Evolutionary conservation across 768 basidiomycete species (phyloP).

Genomic region (Leccinum rimulosum): DNA sequence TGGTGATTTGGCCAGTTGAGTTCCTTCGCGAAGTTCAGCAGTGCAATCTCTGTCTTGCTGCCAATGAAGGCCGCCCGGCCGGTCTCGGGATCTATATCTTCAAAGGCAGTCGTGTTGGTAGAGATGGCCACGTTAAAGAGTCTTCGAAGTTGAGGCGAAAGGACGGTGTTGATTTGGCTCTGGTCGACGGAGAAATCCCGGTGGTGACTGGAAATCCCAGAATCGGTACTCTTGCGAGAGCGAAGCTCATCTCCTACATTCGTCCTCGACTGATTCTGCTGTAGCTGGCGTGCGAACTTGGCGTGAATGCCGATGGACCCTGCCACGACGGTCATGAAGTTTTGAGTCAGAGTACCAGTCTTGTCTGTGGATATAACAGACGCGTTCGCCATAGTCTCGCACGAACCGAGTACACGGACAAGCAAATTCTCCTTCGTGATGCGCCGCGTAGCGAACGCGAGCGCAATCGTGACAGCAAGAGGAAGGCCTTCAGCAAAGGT

Average conservation of each 20-base stretch:
- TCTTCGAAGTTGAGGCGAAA: constrained; percentile 57
- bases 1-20: constrained; percentile 75
- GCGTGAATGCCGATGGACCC: constrained; percentile 92
- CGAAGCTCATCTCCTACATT: constrained; percentile 60
- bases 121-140: constrained; percentile 86
- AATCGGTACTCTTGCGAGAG: constrained; percentile 31
- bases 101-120: constrained; percentile 93
- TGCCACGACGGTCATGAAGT: constrained; percentile 94
- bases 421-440: constrained; percentile 95
- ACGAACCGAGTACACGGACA: constrained; percentile 93
- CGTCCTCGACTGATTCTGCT: constrained; percentile 66
- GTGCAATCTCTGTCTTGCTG: constrained; percentile 93
- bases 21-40: constrained; percentile 81
- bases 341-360: constrained; percentile 95
- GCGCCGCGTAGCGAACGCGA: constrained; percentile 97
- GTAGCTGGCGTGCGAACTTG: constrained; percentile 84
- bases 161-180: constrained; percentile 57
- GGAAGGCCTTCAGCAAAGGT: constrained; percentile 63
- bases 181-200: constrained; percentile 89
- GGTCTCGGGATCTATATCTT: constrained; percentile 66
- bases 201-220: constrained; percentile 38
- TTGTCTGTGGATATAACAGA: constrained; percentile 96
- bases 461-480: constrained; percentile 91
- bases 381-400: constrained; percentile 98
- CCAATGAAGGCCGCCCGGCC: constrained; percentile 71